Evolutionary conservation across 1,284 basidiomycete genomes (phyloP), one percentile per base, ranked within the genome.

Genomic region (Albatrellus sp.): DNA sequence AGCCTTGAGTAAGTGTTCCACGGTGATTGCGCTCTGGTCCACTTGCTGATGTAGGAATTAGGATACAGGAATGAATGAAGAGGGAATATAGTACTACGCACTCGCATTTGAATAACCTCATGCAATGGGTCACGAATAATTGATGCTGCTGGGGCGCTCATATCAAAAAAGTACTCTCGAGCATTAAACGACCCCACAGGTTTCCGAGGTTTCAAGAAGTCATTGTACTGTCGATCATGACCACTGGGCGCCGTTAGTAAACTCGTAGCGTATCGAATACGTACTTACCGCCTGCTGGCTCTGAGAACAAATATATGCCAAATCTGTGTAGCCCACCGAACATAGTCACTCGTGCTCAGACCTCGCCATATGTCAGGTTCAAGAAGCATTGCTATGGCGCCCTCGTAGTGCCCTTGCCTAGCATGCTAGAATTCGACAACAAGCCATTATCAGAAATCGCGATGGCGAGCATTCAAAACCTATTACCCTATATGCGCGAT

Each of bases 271-370:
- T 24, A 24, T 7, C 7, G 24, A 24, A 24, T 24, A 7, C 24
- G 24, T 7, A 55, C 68, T 42, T 55, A 83, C 84, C 79, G 71
- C 45, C 86, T 75, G 48, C 71, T 76, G 11, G 79, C 73, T 33
- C 80, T 73, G 47, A 85, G 59, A 16, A 71, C 70, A 32, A 89
- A 64, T 46, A 84, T 73, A 53, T 82, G 74, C 85, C 86, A 89
- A 32, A 88, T 70, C 55, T 81, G 73, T 45, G 70, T 65, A 12
- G 80, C 77, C 85, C 85, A 89, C 32, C 68, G 60, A 28, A 65
- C 63, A 58, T 83, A 83, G 56, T 83, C 79, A 35, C 70, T 62
- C 16, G 84, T 56, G 9, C 68, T 66, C 39, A 89, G 61, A 5
- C 79, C 75, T 4, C 68, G 65, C 85, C 86, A 89, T 13, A 79